phyloP scores from a whole-genome alignment of 805 yeast species.

The Candida easanensis region DNA sequence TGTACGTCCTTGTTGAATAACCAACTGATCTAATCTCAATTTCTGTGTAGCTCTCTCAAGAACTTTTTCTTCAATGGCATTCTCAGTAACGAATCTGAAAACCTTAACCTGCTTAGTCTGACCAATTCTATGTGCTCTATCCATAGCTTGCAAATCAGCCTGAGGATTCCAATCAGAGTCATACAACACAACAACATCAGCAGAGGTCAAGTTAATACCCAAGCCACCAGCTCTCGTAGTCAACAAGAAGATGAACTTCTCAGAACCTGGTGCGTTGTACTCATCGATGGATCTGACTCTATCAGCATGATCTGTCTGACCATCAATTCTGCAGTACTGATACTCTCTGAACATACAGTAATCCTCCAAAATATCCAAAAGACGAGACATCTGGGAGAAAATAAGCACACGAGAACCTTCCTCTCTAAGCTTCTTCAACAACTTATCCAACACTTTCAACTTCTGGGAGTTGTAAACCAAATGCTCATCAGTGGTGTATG shows the following conservation, averaged over 20 bases:
- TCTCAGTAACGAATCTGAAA: slow-evolving; percentile 73
- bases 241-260: slow-evolving; percentile 68
- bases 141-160: slow-evolving; percentile 88
- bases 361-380: slow-evolving; percentile 78
- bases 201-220: slow-evolving; percentile 80
- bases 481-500: slow-evolving; percentile 83
- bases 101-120: slow-evolving; percentile 83
- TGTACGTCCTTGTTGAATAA: slow-evolving; percentile 71
- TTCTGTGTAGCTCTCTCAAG: slow-evolving; percentile 81
- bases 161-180: slow-evolving; percentile 92
- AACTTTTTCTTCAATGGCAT: slow-evolving; percentile 81
- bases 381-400: slow-evolving; percentile 81
- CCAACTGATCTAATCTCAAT: slow-evolving; percentile 74
- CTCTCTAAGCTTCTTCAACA: slow-evolving; percentile 55
- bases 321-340: slow-evolving; percentile 78
- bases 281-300: slow-evolving; percentile 76
- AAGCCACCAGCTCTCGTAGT: slow-evolving; percentile 91
- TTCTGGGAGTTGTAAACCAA: slow-evolving; percentile 70
- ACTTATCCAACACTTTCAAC: slow-evolving; percentile 65
- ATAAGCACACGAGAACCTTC: slow-evolving; percentile 79
- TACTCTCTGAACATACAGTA: slow-evolving; percentile 68
- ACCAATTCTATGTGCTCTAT: slow-evolving; percentile 85
- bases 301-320: slow-evolving; percentile 77
- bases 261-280: slow-evolving; percentile 69
- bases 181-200: slow-evolving; percentile 70